A percentile compares a stretch with the other conserved stretches of the same genome.
phyloP scores from a whole-genome alignment of 2,329 filamentous ascomycete genomes.

The Ophiostoma sp. region DNA sequence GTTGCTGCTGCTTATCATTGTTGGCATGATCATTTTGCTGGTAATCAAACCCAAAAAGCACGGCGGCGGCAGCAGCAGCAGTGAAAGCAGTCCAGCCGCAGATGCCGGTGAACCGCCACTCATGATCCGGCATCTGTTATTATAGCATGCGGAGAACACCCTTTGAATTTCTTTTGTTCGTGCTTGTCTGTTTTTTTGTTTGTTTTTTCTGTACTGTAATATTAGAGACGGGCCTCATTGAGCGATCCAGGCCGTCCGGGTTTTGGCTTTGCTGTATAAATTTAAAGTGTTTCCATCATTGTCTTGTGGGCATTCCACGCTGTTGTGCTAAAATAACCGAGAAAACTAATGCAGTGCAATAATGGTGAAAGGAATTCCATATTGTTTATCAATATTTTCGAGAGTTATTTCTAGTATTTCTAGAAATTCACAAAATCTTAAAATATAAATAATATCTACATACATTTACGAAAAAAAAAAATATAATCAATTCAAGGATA shows the following conservation, averaged over 20 bases:
- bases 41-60: slow-evolving; percentile 68
- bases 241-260: slow-evolving; percentile 13
- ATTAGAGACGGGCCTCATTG: slow-evolving; percentile 11
- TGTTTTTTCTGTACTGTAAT: neutral
- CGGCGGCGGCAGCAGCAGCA: slow-evolving; percentile 26
- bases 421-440: too few relatives aligned
- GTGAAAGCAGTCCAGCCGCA: neutral
- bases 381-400: too few relatives aligned
- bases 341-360: too few relatives aligned
- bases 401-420: too few relatives aligned
- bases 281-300: neutral
- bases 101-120: neutral
- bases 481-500: too few relatives aligned
- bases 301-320: neutral
- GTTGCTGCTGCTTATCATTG: slow-evolving; percentile 76
- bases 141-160: neutral
- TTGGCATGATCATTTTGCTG: slow-evolving; percentile 79
- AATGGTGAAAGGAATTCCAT: too few relatives aligned
- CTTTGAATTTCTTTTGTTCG: slow-evolving; percentile 9
- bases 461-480: neutral
- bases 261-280: neutral
- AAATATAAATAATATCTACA: too few relatives aligned
- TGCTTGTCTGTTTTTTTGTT: neutral
- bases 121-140: slow-evolving; percentile 1
- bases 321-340: neutral